Evolutionary conservation across 2,329 filamentous ascomycete species (phyloP).

Genomic region (Corniculantispora saksenae): DNA sequence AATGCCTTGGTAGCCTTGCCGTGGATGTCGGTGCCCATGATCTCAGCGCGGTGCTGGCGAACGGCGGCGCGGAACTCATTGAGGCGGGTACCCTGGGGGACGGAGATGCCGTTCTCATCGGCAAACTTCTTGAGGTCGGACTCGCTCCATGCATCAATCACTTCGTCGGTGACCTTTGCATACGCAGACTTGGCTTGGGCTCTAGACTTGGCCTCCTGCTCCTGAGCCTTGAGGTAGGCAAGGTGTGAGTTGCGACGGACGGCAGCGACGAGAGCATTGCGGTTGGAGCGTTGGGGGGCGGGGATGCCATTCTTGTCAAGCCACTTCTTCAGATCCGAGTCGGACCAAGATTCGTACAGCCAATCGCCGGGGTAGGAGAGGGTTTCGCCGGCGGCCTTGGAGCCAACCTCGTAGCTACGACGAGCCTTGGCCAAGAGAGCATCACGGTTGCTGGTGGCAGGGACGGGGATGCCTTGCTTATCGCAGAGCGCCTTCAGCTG

Average conservation of each 20-base stretch:
- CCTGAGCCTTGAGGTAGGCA: conserved; percentile 68
- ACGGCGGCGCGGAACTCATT: conserved; percentile 90
- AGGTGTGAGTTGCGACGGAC: conserved; percentile 89
- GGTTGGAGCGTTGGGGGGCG: conserved; percentile 77
- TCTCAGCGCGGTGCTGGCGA: conserved; percentile 78
- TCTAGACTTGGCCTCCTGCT: conserved; percentile 60
- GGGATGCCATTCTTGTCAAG: conserved; percentile 86
- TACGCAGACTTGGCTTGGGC: conserved; percentile 70
- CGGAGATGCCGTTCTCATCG: conserved; percentile 82
- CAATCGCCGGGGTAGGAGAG: conserved; percentile 89
- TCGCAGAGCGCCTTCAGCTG: conserved; percentile 93
- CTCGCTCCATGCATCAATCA: conserved; percentile 90
- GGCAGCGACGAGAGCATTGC: conserved; percentile 84
- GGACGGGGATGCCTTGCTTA: conserved; percentile 81
- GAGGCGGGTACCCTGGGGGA: conserved; percentile 86
- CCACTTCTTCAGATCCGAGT: conserved; percentile 92
- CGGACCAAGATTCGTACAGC: conserved; percentile 88
- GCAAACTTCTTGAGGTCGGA: conserved; percentile 86
- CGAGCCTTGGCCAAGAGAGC: conserved; percentile 76
- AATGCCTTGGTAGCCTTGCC: conserved; percentile 60
- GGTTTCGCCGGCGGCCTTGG: conserved; percentile 74
- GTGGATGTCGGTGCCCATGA: conserved; percentile 65
- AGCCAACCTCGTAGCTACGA: conserved; percentile 75
- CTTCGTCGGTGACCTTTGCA: conserved; percentile 73
- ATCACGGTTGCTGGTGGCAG: conserved; percentile 85